Evolutionary conservation across 2,329 filamentous ascomycete genomes (phyloP).

Genomic region (Fusarium avenaceum): DNA sequence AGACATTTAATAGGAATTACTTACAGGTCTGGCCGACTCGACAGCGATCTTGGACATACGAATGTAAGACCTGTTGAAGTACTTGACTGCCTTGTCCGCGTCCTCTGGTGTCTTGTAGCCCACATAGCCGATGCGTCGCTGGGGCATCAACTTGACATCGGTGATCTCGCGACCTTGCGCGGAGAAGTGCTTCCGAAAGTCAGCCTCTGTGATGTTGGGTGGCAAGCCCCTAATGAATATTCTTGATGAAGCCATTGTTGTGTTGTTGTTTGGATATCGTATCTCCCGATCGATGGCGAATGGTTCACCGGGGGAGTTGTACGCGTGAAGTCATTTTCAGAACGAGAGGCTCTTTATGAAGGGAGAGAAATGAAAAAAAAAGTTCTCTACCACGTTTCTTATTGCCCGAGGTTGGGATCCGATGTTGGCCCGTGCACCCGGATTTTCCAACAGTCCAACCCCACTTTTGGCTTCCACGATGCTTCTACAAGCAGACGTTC

Average conservation of each 20-base stretch:
- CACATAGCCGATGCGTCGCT: conserved; percentile 93
- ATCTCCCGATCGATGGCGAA: conserved; percentile 46
- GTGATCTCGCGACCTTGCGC: conserved; percentile 80
- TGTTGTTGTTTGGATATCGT: conserved; percentile 25
- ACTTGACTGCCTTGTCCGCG: conserved; percentile 86
- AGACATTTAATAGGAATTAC: conserved; percentile 47
- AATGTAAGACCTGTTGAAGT: conserved; percentile 96
- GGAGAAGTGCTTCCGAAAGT: conserved; percentile 91
- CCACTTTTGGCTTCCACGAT: conserved; percentile 38
- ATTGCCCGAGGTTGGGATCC: conserved; percentile 44
- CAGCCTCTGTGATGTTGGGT: conserved; percentile 84
- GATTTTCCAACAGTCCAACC: conserved; percentile 34
- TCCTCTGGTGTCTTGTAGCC: conserved; percentile 88
- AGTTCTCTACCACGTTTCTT: conserved; percentile 47
- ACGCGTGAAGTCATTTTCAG: conserved; percentile 48
- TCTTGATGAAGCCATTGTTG: conserved; percentile 71
- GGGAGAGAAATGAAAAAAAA: conserved; percentile 51
- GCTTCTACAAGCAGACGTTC: conserved; percentile 38
- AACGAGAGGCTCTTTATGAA: conserved; percentile 43
- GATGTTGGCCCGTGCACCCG: conserved; percentile 44
- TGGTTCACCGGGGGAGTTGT: conserved; percentile 46
- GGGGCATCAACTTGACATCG: conserved; percentile 90
- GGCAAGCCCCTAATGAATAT: conserved; percentile 87
- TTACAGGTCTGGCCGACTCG: conserved; percentile 85
- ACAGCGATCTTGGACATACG: conserved; percentile 95